Evolutionary conservation across 371 early-diverging fungal genomes (phyloP).

Genomic region (Rhizopus delemar): DNA sequence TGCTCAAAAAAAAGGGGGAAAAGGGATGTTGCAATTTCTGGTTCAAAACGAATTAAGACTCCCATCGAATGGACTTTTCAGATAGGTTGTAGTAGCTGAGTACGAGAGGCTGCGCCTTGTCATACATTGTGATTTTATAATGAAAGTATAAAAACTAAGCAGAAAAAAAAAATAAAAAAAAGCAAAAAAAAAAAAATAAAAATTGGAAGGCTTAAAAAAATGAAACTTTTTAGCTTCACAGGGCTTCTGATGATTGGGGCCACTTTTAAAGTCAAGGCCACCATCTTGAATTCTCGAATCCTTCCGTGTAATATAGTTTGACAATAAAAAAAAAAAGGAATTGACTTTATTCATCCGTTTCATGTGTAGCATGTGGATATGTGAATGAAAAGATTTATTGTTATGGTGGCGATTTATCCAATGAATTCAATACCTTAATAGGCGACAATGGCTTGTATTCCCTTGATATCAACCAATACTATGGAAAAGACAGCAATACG

Average conservation of each 20-base stretch:
- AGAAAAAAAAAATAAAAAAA: too few species aligned
- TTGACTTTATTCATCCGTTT: neutral
- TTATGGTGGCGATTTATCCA: slow-evolving; percentile 11
- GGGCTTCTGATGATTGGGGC: neutral
- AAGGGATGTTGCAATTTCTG: neutral
- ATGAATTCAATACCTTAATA: neutral
- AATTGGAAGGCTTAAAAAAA: too few species aligned
- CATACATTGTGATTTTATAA: neutral
- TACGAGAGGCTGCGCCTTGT: neutral
- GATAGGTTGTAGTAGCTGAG: neutral
- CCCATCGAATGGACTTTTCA: too few species aligned
- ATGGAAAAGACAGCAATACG: neutral
- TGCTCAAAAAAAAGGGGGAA: neutral
- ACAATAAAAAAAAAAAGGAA: neutral
- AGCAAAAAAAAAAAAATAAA: too few species aligned
- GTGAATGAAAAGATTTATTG: slow-evolving; percentile 9
- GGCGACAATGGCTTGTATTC: neutral
- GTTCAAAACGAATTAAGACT: too few species aligned
- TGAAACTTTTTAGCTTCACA: too few species aligned
- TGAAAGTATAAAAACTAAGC: neutral
- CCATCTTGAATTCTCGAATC: neutral
- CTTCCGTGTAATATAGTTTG: neutral
- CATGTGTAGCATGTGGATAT: slow-evolving; percentile 9
- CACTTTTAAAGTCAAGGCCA: neutral
- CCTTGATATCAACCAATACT: neutral